Base-by-base conservation (phyloP, 1,284 basidiomycete genomes). In the Pascua sp. region DNA sequence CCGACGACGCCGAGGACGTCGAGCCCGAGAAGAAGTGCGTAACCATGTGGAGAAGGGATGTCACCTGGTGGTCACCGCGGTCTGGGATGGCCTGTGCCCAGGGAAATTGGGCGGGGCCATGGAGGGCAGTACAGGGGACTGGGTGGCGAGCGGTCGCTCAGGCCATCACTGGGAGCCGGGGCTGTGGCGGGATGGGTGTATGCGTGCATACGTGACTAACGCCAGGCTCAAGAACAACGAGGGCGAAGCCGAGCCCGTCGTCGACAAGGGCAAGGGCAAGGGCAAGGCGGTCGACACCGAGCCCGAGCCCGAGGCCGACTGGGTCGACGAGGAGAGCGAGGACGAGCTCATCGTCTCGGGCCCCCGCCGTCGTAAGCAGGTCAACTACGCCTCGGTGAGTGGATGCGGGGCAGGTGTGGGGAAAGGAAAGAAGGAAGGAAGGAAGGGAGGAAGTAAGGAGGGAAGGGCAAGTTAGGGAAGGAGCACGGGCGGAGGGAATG, bases 371-470 rank as follows among this genome's bases (percentile, higher is more conserved):
- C 62, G 68, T 42, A 64, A 62, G 53, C 50, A 58, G 51, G 63
- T 73, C 40, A 57, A 73, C 60, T 73, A 73, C 50, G 37, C 69
- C 40, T 62, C 67, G 10, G 71, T 73, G 54, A 63, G 71, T 63
- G 24, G 2, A 1, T 9, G 11, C 38, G 32, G 10, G 42, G 15
- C 11, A 24, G 51, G 42, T 9, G 41, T 36, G 44, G 11, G 17
- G 18, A 16, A 17, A 17, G 18, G 42, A 5, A 9, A 13, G 24
- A 15, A 15, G 12, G 13, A 36, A 17, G n/a, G 42, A n/a, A 44
- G n/a, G n/a, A n/a, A n/a, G n/a, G 51, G 16, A 38, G 37, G 36
- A 39, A 47, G 42, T 44, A 47, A 11, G 44, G 8, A 39, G 36
- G 36, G 18, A 44, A 47, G 13, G 44, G 42, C 24, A 12, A 17